These are phyloP conservation scores for Excoecaria cochinchinensis DNA, from an alignment of 345 rosid genomes.

Conservation along the genomic window DNA sequence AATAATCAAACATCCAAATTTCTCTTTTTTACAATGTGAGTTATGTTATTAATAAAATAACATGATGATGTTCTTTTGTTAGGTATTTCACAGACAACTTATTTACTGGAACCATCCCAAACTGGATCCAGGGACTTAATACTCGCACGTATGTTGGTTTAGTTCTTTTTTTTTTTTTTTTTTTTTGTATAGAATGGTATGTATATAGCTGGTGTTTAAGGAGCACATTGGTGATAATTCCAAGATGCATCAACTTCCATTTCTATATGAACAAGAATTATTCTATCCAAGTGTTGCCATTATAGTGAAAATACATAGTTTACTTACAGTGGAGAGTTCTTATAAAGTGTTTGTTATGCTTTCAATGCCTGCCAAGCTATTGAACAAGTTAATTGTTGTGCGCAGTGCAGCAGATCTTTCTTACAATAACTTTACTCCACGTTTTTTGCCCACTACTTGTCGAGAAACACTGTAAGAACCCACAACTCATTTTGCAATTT, in stretches of 20 bases:
- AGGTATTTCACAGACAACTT: conserved; percentile 16
- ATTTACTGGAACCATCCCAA: conserved; percentile 10
- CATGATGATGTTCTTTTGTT: neutral
- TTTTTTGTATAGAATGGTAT: neutral
- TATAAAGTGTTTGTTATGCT: neutral
- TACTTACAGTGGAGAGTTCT: neutral
- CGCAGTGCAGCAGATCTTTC: conserved; percentile 15
- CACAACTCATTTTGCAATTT: neutral
- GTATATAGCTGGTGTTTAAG: neutral
- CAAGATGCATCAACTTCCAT: neutral
- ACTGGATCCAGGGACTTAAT: neutral
- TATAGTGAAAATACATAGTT: neutral
- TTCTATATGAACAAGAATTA: neutral
- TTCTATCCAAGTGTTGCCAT: neutral
- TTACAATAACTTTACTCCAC: conserved; percentile 15
- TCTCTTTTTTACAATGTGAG: neutral
- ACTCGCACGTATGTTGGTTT: neutral
- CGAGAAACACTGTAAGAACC: neutral
- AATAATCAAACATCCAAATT: neutral
- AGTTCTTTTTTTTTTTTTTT: neutral
- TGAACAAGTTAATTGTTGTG: neutral
- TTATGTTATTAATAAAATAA: neutral
- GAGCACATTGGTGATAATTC: neutral
- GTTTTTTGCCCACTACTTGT: neutral
- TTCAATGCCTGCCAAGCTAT: neutral